Evolutionary conservation across 495 filamentous ascomycete genomes (phyloP).

Genomic region (Xylaria venustula): DNA sequence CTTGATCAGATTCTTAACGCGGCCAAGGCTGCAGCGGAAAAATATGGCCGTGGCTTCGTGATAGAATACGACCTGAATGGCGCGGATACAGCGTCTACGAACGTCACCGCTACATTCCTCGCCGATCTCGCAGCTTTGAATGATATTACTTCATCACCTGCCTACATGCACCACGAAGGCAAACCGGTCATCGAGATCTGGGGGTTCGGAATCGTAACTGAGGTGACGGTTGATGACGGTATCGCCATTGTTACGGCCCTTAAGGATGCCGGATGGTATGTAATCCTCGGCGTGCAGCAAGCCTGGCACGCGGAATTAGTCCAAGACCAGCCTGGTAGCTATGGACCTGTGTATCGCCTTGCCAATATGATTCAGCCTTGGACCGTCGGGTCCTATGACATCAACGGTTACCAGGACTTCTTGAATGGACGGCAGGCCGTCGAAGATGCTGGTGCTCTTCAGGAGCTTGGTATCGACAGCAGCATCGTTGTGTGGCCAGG

Average conservation of each 20-base stretch:
- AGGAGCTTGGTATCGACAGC: conserved; percentile 23
- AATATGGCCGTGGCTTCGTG: conserved; percentile 30
- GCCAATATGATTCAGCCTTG: conserved; percentile 33
- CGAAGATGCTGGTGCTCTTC: conserved; percentile 24
- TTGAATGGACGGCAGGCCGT: conserved; percentile 19
- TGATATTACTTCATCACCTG: conserved; percentile 24
- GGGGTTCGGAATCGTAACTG: conserved; percentile 26
- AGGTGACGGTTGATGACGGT: conserved; percentile 25
- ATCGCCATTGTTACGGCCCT: conserved; percentile 27
- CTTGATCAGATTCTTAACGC: conserved; percentile 25
- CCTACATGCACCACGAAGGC: conserved; percentile 33
- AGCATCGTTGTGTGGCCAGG: conserved; percentile 28
- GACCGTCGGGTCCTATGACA: conserved; percentile 30
- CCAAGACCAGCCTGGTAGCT: conserved; percentile 20
- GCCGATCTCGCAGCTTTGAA: conserved; percentile 22
- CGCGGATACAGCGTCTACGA: conserved; percentile 18
- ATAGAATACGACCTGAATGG: conserved; percentile 33
- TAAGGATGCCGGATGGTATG: conserved; percentile 27
- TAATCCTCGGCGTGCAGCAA: conserved; percentile 27
- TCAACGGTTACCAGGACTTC: conserved; percentile 22
- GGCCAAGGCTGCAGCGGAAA: conserved; percentile 27
- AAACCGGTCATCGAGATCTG: conserved; percentile 33
- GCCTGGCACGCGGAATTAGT: conserved; percentile 27
- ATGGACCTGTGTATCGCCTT: conserved; percentile 25
- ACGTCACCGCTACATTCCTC: conserved; percentile 21